phyloP scores from a whole-genome alignment of 345 rosid species.

The Angophora floribunda region DNA sequence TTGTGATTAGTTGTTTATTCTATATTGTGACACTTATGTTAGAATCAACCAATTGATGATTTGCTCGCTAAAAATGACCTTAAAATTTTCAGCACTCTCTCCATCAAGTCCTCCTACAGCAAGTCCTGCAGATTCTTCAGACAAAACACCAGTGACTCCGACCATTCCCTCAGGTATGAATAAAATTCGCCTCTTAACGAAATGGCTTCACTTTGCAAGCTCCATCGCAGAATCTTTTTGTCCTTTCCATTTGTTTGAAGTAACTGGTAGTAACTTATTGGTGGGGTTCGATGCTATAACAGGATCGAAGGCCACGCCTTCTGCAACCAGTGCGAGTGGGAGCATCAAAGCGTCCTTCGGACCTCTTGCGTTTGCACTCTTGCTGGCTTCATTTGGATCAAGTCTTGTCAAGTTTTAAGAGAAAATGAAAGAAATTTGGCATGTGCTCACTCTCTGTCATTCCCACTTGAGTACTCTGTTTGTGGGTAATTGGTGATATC shows the following conservation, averaged over 20 bases:
- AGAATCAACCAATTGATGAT: not conserved
- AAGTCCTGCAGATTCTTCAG: conserved; percentile 3
- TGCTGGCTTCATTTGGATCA: not conserved
- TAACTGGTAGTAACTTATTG: not conserved
- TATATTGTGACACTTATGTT: not conserved
- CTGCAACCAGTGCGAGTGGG: not conserved
- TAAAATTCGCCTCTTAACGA: not conserved
- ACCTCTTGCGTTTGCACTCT: not conserved
- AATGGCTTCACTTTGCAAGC: not conserved
- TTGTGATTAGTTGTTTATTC: not conserved
- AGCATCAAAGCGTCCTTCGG: not conserved
- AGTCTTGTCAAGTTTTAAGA: not conserved
- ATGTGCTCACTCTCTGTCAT: not conserved
- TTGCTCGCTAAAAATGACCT: not conserved
- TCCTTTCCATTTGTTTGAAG: not conserved
- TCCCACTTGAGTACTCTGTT: not conserved
- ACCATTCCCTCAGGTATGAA: conserved; percentile 13
- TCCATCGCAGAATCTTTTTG: not conserved
- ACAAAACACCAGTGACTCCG: conserved; percentile 6
- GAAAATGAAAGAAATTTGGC: not conserved
- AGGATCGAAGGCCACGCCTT: not conserved
- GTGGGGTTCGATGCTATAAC: not conserved
- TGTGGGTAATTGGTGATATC: not conserved
- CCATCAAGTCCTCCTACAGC: conserved; percentile 8
- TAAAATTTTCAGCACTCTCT: not conserved